Evolutionary conservation across 768 basidiomycete genomes (phyloP).

Genomic region (Tylopilus felleus): DNA sequence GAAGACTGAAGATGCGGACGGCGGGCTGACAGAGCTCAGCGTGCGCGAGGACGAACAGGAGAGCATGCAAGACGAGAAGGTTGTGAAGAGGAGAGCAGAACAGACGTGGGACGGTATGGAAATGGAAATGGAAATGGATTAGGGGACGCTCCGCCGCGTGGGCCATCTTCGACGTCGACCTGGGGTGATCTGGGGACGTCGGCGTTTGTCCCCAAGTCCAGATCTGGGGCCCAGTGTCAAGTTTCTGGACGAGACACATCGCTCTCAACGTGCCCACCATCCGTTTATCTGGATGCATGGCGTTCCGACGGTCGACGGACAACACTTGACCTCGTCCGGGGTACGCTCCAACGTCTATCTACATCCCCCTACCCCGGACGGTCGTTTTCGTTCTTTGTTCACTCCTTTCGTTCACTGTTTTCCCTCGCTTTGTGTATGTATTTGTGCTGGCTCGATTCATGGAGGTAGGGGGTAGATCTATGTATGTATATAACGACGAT

Average conservation of each 20-base stretch:
- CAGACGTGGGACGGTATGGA: slow-evolving; percentile 43
- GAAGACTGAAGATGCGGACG: slow-evolving; percentile 4
- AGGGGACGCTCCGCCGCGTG: not conserved
- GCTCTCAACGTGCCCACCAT: too few species aligned
- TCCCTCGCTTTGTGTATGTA: not conserved
- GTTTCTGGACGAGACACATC: not conserved
- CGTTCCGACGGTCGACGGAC: not conserved
- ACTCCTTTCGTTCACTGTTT: not conserved
- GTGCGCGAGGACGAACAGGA: slow-evolving; percentile 6
- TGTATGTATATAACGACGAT: not conserved
- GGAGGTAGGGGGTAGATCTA: not conserved
- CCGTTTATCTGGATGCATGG: not conserved
- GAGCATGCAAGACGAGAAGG: not conserved
- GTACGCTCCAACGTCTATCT: not conserved
- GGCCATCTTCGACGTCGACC: not conserved
- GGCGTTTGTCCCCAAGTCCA: not conserved
- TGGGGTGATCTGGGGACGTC: not conserved
- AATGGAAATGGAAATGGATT: slow-evolving; percentile 48
- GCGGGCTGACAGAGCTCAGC: not conserved
- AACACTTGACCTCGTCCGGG: not conserved
- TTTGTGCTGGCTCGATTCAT: not conserved
- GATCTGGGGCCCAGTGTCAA: not conserved
- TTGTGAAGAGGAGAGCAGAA: slow-evolving; percentile 5
- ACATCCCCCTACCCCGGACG: not conserved
- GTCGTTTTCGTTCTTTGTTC: not conserved